Evolutionary conservation across 495 filamentous ascomycete species (phyloP), one percentile per base, ranked within the genome.

Genomic region (Rusavskia elegans): DNA sequence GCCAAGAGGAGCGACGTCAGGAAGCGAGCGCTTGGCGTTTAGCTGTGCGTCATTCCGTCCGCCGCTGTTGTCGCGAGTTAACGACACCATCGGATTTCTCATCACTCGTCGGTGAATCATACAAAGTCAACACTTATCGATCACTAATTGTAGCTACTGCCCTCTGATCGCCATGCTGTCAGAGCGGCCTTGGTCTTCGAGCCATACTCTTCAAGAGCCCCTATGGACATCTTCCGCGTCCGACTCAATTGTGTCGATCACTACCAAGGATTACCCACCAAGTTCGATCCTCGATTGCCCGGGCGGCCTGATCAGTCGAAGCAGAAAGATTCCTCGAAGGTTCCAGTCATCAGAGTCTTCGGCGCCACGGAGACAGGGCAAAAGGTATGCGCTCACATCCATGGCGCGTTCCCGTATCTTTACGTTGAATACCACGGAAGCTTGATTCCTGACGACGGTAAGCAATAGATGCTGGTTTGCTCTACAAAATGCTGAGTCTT

Each of bases 291-390:
- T 55, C 71, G 71, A 38, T 69, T 97, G 53, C 81, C 80, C 38
- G 66, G 58, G 52, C 75, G 71, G 50, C 70, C 79, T 63, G 64
- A 72, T 16, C 52, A 70, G 65, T 38, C 74, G 71, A 64, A 64
- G 63, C 62, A 71, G 59, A 55, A 82, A 56, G 23, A 38, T 49
- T 73, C 76, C 36, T 80, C 85, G 1, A 82, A 75, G 50, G 80
- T 97, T 9, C 93, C 92, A 1, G 80, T 97, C 21, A 83, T 98
- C 48, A 80, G 92, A 55, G 78, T 92, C 19, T 98, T 96, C 64
- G 93, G 92, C 0, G 81, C 88, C 5, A 95, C 92, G 2, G 93
- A 96, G 64, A 86, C 88, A 0, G 93, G 93, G 2, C 90, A 98
- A 64, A 94, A 89, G 56, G 86, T 97, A 16, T 97, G 92, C 68